Evolutionary conservation across 202 grass and related monocot genomes (phyloP), one percentile per base, ranked within the genome.

Genomic region (Carex arenaria): DNA sequence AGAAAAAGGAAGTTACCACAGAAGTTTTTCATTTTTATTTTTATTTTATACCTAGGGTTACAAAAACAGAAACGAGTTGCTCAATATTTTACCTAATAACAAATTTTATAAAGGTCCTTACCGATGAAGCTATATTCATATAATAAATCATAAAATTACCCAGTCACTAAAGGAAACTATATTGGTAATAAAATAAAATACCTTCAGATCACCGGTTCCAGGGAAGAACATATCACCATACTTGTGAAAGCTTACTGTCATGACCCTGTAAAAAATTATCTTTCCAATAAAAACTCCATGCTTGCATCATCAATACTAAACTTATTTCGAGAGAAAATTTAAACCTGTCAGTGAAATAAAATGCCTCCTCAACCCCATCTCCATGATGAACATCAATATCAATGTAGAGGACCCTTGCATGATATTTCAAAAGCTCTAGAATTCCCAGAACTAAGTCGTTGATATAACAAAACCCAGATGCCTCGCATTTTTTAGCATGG

Each of bases 301-400:
- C 52, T 67, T 80, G 34, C 81, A 84, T 32, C 20, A 67, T 82
- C 7, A 61, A 30, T 28, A 72, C 9, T 87, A 51, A 34, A 36
- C 18, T 70, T 66, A 85, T 22, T 26, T 53, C 77, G 70, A 49
- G 47, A 55, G 49, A 64, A 59, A 85, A n/a, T 72, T 84, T 63
- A 14, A 86, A 97, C 95, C 95, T 98, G 89, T 98, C 95, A 78
- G 92, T 95, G 83, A 95, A 98, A 93, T 95, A 98, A 89, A 98
- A 98, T 38, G 95, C 92, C 87, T 98, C 95, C 90, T 98, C 92
- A 55, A 98, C 95, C 66, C 95, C 95, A 91, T 98, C 92, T 59
- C 92, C 92, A 88, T 98, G 89, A 90, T 94, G 92, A 47, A 98
- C 93, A 91, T 98, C 95, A 81, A 98, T 98, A 81, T 98, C 95